Evolutionary conservation across 441 rosid genomes (phyloP).

Genomic region (Rhodomyrtus psidioides): DNA sequence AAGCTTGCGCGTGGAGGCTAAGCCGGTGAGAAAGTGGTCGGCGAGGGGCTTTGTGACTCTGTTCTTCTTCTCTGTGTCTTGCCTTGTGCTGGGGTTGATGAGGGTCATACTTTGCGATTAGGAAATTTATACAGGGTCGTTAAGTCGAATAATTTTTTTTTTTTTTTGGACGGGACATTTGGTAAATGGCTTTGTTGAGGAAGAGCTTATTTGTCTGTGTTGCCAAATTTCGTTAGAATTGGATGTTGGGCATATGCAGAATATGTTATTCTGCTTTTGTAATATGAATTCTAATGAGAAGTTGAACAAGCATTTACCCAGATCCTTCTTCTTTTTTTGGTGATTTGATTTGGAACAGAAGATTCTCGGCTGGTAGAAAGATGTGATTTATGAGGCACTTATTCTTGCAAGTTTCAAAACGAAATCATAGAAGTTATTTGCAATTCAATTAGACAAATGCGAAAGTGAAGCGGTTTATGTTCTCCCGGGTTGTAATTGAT

Average conservation of each 20-base stretch:
- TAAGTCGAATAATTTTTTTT: too few relatives aligned
- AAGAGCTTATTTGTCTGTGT: too few relatives aligned
- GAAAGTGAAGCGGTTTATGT: rapidly evolving
- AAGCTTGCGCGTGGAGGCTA: too few relatives aligned
- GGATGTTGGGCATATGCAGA: conserved; percentile 14
- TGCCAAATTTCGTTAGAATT: neutral
- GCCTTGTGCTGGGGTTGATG: too few relatives aligned
- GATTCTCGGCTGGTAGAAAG: neutral
- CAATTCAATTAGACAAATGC: neutral
- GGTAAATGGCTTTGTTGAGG: too few relatives aligned
- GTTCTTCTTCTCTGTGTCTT: too few relatives aligned
- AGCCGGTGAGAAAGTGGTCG: too few relatives aligned
- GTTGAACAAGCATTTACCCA: neutral
- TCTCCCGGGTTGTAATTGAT: neutral
- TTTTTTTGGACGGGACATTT: too few relatives aligned
- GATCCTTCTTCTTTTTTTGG: neutral
- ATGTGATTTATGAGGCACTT: neutral
- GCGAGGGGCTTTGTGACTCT: too few relatives aligned
- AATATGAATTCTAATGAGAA: neutral
- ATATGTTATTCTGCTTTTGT: conserved; percentile 26
- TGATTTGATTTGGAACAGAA: neutral
- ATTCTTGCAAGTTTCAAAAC: neutral
- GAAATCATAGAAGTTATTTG: neutral
- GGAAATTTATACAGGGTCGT: too few relatives aligned
- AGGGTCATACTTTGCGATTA: too few relatives aligned